Percentiles rank a stretch among this genome's conserved stretches.
Evolutionary conservation across 768 basidiomycete genomes (phyloP).

Genomic region (Tulasnella calospora): DNA sequence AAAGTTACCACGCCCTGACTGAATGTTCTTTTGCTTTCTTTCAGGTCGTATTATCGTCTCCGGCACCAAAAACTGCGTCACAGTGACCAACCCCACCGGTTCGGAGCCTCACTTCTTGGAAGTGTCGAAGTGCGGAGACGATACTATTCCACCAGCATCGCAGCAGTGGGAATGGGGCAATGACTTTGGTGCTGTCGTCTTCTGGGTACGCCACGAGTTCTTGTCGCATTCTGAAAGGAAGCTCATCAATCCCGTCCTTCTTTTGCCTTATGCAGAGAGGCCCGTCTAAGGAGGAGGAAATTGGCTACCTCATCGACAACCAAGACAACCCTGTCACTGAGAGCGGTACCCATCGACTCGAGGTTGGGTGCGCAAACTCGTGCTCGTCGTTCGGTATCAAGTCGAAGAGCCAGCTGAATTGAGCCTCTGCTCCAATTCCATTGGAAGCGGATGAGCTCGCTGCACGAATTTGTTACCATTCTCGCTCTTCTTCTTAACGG

Average conservation of each 20-base stretch:
- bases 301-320: background rate
- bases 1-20: background rate
- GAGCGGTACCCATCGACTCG: background rate
- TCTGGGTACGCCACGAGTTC: background rate
- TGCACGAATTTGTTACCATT: background rate
- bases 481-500: background rate
- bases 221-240: background rate
- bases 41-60: conserved; percentile 5
- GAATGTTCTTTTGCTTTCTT: background rate
- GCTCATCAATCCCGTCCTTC: background rate
- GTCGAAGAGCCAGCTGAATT: background rate
- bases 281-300: background rate
- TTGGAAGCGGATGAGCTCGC: background rate
- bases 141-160: background rate
- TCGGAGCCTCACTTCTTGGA: background rate
- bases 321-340: background rate
- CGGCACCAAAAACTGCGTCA: background rate
- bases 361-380: background rate
- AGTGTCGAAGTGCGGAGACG: background rate
- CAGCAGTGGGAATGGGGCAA: background rate
- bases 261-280: background rate
- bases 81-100: background rate
- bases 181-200: background rate
- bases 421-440: background rate
- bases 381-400: background rate